phyloP scores from a whole-genome alignment of 2,329 filamentous ascomycete genomes.

The Monosporascus sp. region DNA sequence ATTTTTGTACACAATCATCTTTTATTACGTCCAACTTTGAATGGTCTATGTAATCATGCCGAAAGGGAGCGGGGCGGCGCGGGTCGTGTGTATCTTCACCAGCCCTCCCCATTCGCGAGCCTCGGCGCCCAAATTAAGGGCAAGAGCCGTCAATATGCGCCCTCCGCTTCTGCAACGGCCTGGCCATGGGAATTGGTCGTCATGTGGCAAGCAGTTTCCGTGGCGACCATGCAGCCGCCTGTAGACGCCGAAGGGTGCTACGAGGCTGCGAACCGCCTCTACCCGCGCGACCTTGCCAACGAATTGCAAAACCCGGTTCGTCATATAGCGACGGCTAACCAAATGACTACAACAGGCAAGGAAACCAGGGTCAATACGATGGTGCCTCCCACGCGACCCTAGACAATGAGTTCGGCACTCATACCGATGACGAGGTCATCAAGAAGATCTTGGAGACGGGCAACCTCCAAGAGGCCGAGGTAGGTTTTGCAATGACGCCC shows the following conservation, averaged over 20 bases:
- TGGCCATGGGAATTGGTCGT: conserved; percentile 1
- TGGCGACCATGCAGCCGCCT: neutral
- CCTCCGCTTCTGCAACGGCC: conserved; percentile 1
- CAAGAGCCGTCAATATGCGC: neutral
- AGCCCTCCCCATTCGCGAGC: conserved; percentile 1
- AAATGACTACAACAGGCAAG: conserved; percentile 56
- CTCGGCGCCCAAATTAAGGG: conserved; percentile 8
- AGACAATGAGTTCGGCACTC: conserved; percentile 82
- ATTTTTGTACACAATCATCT: neutral
- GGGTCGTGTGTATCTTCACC: neutral
- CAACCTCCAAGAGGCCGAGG: conserved; percentile 55
- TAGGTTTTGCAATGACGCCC: conserved; percentile 22
- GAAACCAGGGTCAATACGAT: conserved; percentile 74
- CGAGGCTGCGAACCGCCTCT: neutral
- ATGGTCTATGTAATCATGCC: neutral
- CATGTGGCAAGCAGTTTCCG: conserved; percentile 1
- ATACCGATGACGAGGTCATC: conserved; percentile 73
- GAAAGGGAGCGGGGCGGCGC: neutral
- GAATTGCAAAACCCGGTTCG: neutral
- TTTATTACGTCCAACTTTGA: neutral
- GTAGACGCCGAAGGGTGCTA: conserved; percentile 4
- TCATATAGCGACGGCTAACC: conserved; percentile 10
- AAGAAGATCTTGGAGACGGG: conserved; percentile 76
- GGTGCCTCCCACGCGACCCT: conserved; percentile 68
- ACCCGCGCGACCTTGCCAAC: neutral